phyloP scores from a whole-genome alignment of 306 rosid species.

The Mimosa pudica region DNA sequence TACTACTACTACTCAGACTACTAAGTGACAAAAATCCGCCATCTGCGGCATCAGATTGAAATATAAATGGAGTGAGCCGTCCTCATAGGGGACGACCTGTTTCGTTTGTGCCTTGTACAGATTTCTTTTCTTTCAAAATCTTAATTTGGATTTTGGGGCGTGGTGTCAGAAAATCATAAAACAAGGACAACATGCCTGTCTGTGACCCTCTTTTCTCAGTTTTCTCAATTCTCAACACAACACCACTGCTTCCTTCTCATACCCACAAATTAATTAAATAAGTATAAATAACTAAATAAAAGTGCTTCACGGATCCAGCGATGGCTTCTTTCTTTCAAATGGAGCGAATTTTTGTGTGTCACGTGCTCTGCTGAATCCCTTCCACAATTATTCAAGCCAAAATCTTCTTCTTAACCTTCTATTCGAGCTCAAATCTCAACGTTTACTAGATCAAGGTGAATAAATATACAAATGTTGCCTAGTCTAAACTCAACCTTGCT shows the following conservation, averaged over 20 bases:
- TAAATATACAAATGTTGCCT: background rate
- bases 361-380: conserved; percentile 9
- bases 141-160: background rate
- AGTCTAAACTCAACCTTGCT: background rate
- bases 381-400: background rate
- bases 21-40: background rate
- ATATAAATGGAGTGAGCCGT: background rate
- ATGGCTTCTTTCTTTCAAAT: conserved; percentile 4
- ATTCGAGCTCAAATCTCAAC: background rate
- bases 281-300: background rate
- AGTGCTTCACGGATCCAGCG: background rate
- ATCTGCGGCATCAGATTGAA: background rate
- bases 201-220: conserved; percentile 26
- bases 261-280: background rate
- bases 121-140: background rate
- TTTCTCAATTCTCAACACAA: conserved; percentile 7
- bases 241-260: background rate
- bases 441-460: background rate
- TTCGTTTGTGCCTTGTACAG: background rate
- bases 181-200: conserved; percentile 39
- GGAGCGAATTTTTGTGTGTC: background rate
- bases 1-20: too few relatives aligned
- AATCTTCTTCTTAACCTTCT: background rate
- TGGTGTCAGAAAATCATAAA: conserved; percentile 41
- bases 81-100: background rate